These are phyloP conservation scores for Chlorella sorokiniana DNA, from an alignment of 139 green algal genomes.

Conservation along the genomic window DNA sequence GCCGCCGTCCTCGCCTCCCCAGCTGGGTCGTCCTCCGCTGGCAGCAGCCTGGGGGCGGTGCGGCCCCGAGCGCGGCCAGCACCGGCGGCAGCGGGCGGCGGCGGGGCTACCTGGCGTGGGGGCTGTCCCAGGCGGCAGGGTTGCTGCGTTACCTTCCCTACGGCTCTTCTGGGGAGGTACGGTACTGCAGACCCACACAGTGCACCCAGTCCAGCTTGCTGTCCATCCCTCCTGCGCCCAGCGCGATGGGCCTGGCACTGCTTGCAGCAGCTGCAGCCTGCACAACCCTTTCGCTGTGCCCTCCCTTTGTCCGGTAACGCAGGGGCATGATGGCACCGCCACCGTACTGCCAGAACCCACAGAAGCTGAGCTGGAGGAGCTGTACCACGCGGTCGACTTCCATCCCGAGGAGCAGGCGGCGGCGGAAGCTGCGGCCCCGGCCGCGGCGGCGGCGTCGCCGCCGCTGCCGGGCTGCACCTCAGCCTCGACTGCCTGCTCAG, in stretches of 20 bases:
- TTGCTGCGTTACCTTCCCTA: slow-evolving; percentile 48
- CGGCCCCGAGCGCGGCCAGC: not conserved
- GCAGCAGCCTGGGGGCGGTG: not conserved
- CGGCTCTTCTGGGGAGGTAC: slow-evolving; percentile 2
- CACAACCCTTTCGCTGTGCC: not conserved
- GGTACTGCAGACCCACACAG: no score
- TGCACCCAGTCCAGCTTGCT: no score
- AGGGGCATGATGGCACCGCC: not conserved
- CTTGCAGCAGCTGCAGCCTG: no score
- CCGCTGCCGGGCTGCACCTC: slow-evolving; percentile 5
- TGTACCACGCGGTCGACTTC: slow-evolving; percentile 51
- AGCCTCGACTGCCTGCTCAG: slow-evolving; percentile 15
- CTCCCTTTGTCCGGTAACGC: not conserved
- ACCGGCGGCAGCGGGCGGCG: not conserved
- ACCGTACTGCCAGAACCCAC: slow-evolving; percentile 30
- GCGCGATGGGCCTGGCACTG: no score
- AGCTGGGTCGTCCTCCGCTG: slow-evolving; percentile 2
- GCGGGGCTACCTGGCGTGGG: slow-evolving; percentile 39
- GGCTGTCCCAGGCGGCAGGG: slow-evolving; percentile 37
- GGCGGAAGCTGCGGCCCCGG: not conserved
- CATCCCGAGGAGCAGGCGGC: slow-evolving; percentile 36
- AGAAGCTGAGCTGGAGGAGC: slow-evolving; percentile 46
- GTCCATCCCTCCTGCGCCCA: no score
- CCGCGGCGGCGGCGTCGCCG: not conserved
- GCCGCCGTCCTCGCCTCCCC: not conserved